Evolutionary conservation across 1,139 yeast genomes (phyloP), one percentile per base, ranked within the genome.

Genomic region (Lodderomyces beijingensis): DNA sequence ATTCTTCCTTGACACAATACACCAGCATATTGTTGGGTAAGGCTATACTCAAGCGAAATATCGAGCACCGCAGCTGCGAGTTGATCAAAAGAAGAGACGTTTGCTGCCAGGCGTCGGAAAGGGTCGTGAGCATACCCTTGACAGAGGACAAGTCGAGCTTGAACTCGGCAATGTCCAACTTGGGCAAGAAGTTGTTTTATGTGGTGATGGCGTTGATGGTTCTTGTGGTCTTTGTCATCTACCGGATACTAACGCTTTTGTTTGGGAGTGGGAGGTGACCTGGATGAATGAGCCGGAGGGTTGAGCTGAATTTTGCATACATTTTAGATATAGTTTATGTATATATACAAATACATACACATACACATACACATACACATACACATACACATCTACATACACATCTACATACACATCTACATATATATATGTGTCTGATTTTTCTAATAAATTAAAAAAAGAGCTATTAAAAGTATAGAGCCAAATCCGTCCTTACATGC

Each of bases 91-190:
- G 74, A 36, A 47, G 74, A 40, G 61, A 60, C 12, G 51, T 67
- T 15, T 68, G 74, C 35, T 59, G 50, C 34, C 67, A 56, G 40
- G 72, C 74, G 1, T 66, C 70, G 1, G 70, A 63, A 33, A 61
- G 62, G 38, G 71, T 67, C 19, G 66, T 66, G 7, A 57, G 65
- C 39, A 67, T 68, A 18, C 74, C 74, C 2, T 49, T 65, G 20
- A 52, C 62, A 2, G 66, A 62, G 35, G 61, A 59, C 12, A 57
- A 53, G 34, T 30, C 46, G 7, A 29, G 17, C 46, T 12, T 21
- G 9, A 34, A 44, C 25, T 35, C 45, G 11, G 42, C 52, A 10
- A 44, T 50, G 47, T 49, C 44, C 35, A 39, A 45, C 18, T 40
- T 54, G 27, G 42, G 51, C 13, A 46, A 47, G 31, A 55, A 58